Evolutionary conservation across 805 yeast species (phyloP).

Genomic region (Spathaspora girioi): DNA sequence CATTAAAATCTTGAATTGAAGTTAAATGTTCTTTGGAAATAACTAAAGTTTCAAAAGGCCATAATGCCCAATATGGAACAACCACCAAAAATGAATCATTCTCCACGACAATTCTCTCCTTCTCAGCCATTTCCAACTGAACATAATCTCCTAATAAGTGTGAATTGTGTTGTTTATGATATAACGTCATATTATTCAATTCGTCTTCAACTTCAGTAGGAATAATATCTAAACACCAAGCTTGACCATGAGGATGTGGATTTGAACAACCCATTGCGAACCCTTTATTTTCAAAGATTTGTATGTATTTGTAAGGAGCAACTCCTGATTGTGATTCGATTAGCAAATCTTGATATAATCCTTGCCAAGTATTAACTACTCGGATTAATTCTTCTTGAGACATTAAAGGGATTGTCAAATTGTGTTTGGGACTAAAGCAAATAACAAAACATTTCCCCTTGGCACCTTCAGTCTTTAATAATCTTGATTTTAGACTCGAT

Average conservation of each 20-base stretch:
- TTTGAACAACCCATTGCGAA: slow-evolving; percentile 80
- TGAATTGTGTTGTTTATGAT: slow-evolving; percentile 34
- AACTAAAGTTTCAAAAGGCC: slow-evolving; percentile 76
- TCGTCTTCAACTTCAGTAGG: slow-evolving; percentile 69
- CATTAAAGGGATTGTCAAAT: slow-evolving; percentile 65
- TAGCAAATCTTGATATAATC: slow-evolving; percentile 44
- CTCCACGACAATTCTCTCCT: slow-evolving; percentile 50
- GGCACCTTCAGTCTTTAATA: slow-evolving; percentile 56
- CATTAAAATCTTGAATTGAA: slow-evolving; percentile 45
- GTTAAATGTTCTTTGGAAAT: slow-evolving; percentile 53
- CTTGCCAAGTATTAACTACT: slow-evolving; percentile 62
- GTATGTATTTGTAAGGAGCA: slow-evolving; percentile 55
- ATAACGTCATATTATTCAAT: slow-evolving; percentile 47
- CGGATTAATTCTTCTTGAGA: slow-evolving; percentile 31
- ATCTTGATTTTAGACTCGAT: slow-evolving; percentile 30
- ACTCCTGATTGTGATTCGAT: slow-evolving; percentile 29
- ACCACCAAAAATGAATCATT: slow-evolving; percentile 64
- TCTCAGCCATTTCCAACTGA: slow-evolving; percentile 47
- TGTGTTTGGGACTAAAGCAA: slow-evolving; percentile 70
- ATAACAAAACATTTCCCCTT: slow-evolving; percentile 68
- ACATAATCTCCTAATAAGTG: slow-evolving; percentile 65
- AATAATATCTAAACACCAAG: slow-evolving; percentile 64
- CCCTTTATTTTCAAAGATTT: slow-evolving; percentile 76
- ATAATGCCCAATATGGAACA: slow-evolving; percentile 79
- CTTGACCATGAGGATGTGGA: slow-evolving; percentile 82